Evolutionary conservation across 768 basidiomycete genomes (phyloP).

Genomic region (Pulveroboletus sp.): DNA sequence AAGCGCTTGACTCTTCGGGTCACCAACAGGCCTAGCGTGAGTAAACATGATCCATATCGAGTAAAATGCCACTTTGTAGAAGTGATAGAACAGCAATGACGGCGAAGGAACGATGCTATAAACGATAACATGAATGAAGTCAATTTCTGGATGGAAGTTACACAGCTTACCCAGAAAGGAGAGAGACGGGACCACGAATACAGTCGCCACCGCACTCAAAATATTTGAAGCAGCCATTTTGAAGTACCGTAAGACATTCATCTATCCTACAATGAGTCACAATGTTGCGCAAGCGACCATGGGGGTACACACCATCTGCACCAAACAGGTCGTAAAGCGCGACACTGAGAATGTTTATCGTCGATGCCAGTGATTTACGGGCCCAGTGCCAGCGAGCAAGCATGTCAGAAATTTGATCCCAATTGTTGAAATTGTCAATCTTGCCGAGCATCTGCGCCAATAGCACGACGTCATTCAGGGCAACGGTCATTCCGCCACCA

Average conservation of each 20-base stretch:
- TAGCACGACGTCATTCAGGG: conserved; percentile 78
- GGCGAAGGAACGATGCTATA: conserved; percentile 78
- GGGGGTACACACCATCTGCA: conserved; percentile 68
- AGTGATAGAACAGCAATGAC: conserved; percentile 76
- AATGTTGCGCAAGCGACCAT: background rate
- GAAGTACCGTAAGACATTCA: conserved; percentile 55
- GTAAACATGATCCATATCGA: conserved; percentile 89
- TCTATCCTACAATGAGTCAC: conserved; percentile 37
- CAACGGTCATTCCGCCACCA: conserved; percentile 98
- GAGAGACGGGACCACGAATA: conserved; percentile 79
- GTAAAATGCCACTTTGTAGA: conserved; percentile 94
- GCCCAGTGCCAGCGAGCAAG: conserved; percentile 81
- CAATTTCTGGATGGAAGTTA: background rate
- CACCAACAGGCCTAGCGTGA: conserved; percentile 36
- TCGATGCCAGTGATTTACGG: conserved; percentile 77
- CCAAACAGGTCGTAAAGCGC: conserved; percentile 94
- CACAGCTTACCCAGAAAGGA: conserved; percentile 76
- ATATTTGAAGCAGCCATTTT: conserved; percentile 93
- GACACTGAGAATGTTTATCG: conserved; percentile 88
- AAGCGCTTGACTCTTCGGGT: conserved; percentile 20
- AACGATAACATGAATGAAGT: background rate
- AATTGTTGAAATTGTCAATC: conserved; percentile 42
- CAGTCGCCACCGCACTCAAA: conserved; percentile 92
- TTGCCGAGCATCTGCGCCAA: conserved; percentile 57
- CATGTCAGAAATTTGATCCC: conserved; percentile 44